These are phyloP conservation scores for Quercus tomentella DNA, from an alignment of 331 rosid species.

Conservation along the genomic window DNA sequence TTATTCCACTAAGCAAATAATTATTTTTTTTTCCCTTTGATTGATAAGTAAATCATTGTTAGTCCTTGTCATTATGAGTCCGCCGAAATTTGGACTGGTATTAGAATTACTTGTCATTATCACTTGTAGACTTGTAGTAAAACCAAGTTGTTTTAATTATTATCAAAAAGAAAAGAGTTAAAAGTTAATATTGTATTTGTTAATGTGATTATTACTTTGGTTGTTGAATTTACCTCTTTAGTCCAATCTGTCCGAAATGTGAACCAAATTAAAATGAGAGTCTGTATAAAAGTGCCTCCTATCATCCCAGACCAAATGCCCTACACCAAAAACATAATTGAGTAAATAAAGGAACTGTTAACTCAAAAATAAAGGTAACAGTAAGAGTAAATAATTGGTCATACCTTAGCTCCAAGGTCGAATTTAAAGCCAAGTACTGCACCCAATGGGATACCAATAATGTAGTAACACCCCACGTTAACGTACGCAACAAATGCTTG, in stretches of 20 bases:
- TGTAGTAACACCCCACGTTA: constrained; percentile 55
- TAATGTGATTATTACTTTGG: too few relatives aligned
- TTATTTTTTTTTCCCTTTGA: too few relatives aligned
- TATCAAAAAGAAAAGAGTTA: neutral
- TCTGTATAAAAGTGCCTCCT: constrained; percentile 38
- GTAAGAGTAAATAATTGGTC: neutral
- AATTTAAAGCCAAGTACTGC: constrained; percentile 51
- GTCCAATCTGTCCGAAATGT: constrained; percentile 43
- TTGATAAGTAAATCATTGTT: too few relatives aligned
- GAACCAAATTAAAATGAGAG: constrained; percentile 31
- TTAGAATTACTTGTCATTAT: neutral
- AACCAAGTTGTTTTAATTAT: neutral
- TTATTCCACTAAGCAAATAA: neutral
- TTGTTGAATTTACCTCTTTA: constrained; percentile 24
- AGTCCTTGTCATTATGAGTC: neutral
- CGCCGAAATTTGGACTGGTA: neutral
- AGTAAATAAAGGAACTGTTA: too few relatives aligned
- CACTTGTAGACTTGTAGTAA: neutral
- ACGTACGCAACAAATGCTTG: constrained; percentile 65
- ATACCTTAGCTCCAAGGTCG: constrained; percentile 33
- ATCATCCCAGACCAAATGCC: constrained; percentile 52
- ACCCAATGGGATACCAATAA: constrained; percentile 54
- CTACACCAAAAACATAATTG: neutral
- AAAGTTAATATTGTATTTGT: too few relatives aligned
- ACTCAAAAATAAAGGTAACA: too few relatives aligned